Base-by-base conservation (phyloP, 129 eudicot genomes). In the Chrysanthemum makinoi region DNA sequence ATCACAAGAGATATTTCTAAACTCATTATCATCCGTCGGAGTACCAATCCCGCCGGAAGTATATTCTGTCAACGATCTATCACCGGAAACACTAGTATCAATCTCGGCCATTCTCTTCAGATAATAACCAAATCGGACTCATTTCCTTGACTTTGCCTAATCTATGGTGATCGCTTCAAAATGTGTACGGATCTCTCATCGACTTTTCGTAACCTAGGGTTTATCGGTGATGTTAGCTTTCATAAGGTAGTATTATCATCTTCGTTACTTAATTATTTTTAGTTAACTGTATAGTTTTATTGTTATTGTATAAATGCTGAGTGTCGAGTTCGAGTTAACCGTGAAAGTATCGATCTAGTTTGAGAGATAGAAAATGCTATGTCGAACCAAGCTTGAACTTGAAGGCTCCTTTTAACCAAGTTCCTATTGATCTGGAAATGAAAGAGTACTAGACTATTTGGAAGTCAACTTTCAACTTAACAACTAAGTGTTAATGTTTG, bases 101-200 rank as follows among this genome's bases (percentile, higher is more conserved):
- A 75, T 88, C 56, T 80, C 66, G 76, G 84, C 53, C 82, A 80
- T 20, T 80, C 90, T 2, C 73, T 88, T 63, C 75, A 76, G 20
- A 58, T 80, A 47, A 85, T 85, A 24, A 74, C 76, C 4, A 35
- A 64, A 4, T 39, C 82, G 65, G 65, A 78, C 28, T 65, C 95
- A 28, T 65, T 85, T 80, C 90, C 85, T 26, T 74, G 50, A 67
- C 70, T 18, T 58, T 85, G 51, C 90, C 51, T 90, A 83, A n/a
- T 88, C 86, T 4, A 76, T 79, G 83, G 81, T 11, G 88, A 83
- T 44, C 88, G 95, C 6, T 80, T 78, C 83, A 83, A 74, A 48
- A 13, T 79, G 61, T 85, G 90, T 73, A 65, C 90, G 44, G 83
- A 85, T 72, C 82, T 88, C 35, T 84, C 95, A 57, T 78, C 90